A percentile compares a stretch with the other conserved stretches of the same genome.
These are phyloP conservation scores for Lactifluus subvellereus DNA, from an alignment of 768 basidiomycete species.

Conservation along the genomic window DNA sequence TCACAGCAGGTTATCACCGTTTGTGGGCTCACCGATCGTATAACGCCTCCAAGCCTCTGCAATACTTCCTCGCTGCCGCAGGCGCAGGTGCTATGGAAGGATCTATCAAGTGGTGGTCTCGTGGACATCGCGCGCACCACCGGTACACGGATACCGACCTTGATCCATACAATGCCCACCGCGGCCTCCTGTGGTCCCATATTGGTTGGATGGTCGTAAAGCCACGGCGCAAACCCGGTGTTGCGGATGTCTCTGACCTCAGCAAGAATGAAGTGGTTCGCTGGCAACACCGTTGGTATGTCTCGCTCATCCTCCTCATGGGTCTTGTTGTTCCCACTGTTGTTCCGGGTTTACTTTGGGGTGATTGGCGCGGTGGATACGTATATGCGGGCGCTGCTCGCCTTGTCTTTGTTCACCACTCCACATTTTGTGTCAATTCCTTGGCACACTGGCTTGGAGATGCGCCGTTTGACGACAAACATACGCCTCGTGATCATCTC, in stretches of 20 bases:
- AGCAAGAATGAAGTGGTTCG: conserved; percentile 70
- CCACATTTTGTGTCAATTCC: conserved; percentile 96
- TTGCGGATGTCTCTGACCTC: conserved; percentile 85
- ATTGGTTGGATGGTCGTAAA: conserved; percentile 93
- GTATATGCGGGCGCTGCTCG: conserved; percentile 78
- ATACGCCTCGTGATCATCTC: conserved; percentile 85
- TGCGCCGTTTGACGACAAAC: conserved; percentile 90
- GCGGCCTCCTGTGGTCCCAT: conserved; percentile 82
- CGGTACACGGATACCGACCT: conserved; percentile 96
- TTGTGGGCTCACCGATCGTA: conserved; percentile 96
- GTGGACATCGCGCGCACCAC: conserved; percentile 96
- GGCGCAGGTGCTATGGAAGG: conserved; percentile 95
- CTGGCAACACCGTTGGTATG: conserved; percentile 86
- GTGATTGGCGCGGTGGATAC: conserved; percentile 80
- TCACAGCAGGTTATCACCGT: conserved; percentile 93
- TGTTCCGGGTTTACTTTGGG: conserved; percentile 77
- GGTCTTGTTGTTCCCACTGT: conserved; percentile 68
- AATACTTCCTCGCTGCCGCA: conserved; percentile 76
- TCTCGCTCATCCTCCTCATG: conserved; percentile 62
- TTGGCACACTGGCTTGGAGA: conserved; percentile 96
- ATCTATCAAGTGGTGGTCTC: conserved; percentile 98
- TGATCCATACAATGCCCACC: conserved; percentile 91
- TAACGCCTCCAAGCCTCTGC: conserved; percentile 81
- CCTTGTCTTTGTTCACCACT: conserved; percentile 85
- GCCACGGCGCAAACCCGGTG: conserved; percentile 82